Percentiles rank a stretch among this genome's conserved stretches.
These are phyloP conservation scores for Hansenula sp. DNA, from an alignment of 1,139 yeast genomes.

Conservation along the genomic window DNA sequence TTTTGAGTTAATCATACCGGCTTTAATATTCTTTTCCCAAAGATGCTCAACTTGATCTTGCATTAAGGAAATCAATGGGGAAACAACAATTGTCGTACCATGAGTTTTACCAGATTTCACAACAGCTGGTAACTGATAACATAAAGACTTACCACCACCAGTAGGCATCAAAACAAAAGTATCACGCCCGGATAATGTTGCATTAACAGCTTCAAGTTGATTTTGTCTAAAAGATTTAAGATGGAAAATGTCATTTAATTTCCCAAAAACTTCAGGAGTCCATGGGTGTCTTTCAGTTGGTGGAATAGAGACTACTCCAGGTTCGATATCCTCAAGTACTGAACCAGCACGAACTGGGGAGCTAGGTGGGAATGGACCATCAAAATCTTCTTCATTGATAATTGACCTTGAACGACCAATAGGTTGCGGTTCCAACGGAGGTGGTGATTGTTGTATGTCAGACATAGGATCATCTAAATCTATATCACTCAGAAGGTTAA, in stretches of 20 bases:
- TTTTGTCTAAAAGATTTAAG: constrained; percentile 70
- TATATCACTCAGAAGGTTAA: neutral
- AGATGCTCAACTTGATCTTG: constrained; percentile 94
- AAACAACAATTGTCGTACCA: constrained; percentile 89
- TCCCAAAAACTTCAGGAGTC: constrained; percentile 60
- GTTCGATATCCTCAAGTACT: constrained; percentile 16
- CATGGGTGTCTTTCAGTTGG: constrained; percentile 38
- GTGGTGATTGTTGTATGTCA: neutral
- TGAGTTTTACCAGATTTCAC: constrained; percentile 66
- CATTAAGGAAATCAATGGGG: constrained; percentile 95
- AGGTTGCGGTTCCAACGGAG: no score
- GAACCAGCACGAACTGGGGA: constrained; percentile 8
- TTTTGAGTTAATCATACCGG: constrained; percentile 86
- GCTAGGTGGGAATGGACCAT: constrained; percentile 5
- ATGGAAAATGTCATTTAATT: constrained; percentile 57
- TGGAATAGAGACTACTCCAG: constrained; percentile 8
- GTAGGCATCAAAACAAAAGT: constrained; percentile 98
- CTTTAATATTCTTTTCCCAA: constrained; percentile 58
- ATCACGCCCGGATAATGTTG: constrained; percentile 77
- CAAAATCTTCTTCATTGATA: neutral
- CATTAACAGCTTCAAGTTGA: constrained; percentile 82
- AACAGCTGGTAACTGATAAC: constrained; percentile 93
- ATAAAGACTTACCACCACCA: constrained; percentile 96
- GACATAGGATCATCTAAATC: neutral
- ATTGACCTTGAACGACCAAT: no score